Evolutionary conservation across 1,139 yeast genomes (phyloP).

Genomic region (Tardiomyces depauwii): DNA sequence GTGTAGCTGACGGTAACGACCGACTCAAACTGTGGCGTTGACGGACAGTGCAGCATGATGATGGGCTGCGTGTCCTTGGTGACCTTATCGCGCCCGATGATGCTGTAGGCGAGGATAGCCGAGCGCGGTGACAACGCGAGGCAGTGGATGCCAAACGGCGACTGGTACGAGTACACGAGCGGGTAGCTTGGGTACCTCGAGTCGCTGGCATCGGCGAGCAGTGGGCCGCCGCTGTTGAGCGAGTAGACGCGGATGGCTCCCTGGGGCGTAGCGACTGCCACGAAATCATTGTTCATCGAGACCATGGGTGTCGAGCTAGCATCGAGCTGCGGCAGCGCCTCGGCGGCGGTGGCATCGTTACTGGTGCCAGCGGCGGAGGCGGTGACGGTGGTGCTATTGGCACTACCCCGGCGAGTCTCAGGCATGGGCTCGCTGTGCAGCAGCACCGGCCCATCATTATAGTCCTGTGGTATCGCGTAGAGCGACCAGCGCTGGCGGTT

Average conservation of each 20-base stretch:
- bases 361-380: conserved; percentile 54
- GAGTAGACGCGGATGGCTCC: conserved; percentile 54
- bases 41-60: conserved; percentile 48
- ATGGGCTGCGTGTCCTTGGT: conserved; percentile 72
- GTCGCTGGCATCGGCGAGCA: background rate
- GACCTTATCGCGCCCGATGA: conserved; percentile 64
- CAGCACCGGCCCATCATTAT: conserved; percentile 41
- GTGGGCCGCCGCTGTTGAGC: conserved; percentile 29
- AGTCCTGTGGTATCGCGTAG: conserved; percentile 37
- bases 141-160: conserved; percentile 71
- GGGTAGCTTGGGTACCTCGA: background rate
- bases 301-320: background rate
- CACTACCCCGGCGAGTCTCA: conserved; percentile 3
- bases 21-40: conserved; percentile 6
- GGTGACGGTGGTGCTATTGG: conserved; percentile 10
- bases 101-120: conserved; percentile 62
- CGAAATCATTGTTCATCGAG: conserved; percentile 5
- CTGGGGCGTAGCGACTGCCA: conserved; percentile 63
- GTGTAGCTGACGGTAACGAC: conserved; percentile 34
- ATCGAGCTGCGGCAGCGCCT: conserved; percentile 2
- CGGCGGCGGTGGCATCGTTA: conserved; percentile 6
- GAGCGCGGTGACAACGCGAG: conserved; percentile 60
- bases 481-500: conserved; percentile 66
- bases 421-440: conserved; percentile 49
- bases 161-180: conserved; percentile 44